These are phyloP conservation scores for Astraeus odoratus DNA, from an alignment of 768 basidiomycete genomes.

Conservation along the genomic window DNA sequence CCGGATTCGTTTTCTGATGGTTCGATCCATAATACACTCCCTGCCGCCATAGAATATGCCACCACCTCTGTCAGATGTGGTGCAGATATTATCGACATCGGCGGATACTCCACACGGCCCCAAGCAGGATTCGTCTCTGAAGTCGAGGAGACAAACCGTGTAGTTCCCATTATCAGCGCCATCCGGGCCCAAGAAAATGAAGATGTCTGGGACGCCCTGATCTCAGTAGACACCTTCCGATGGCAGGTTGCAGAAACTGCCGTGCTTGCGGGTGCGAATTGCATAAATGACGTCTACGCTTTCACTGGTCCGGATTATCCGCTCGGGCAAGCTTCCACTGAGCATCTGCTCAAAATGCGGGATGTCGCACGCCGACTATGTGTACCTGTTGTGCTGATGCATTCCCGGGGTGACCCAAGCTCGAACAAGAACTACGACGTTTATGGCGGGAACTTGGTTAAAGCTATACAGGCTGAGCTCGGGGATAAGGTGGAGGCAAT, in stretches of 20 bases:
- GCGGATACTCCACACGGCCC: slow-evolving; percentile 91
- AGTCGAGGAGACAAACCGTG: slow-evolving; percentile 66
- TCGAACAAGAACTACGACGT: slow-evolving; percentile 57
- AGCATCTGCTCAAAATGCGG: slow-evolving; percentile 55
- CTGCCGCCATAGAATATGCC: slow-evolving; percentile 50
- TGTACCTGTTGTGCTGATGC: slow-evolving; percentile 89
- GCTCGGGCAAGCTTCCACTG: slow-evolving; percentile 24
- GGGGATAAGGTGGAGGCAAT: slow-evolving; percentile 58
- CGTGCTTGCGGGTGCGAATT: slow-evolving; percentile 77
- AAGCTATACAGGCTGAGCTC: slow-evolving; percentile 66
- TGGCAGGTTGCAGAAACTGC: slow-evolving; percentile 67
- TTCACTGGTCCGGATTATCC: slow-evolving; percentile 60
- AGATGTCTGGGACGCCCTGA: slow-evolving; percentile 8
- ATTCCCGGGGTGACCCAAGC: slow-evolving; percentile 82
- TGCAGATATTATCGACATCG: slow-evolving; percentile 82
- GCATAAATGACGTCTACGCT: slow-evolving; percentile 89
- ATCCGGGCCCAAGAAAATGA: slow-evolving; percentile 35
- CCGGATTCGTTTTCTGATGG: slow-evolving; percentile 98
- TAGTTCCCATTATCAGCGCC: slow-evolving; percentile 61
- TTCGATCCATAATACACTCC: slow-evolving; percentile 43
- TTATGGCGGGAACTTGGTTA: slow-evolving; percentile 48
- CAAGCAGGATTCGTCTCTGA: slow-evolving; percentile 57
- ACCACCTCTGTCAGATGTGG: slow-evolving; percentile 43
- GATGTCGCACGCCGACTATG: slow-evolving; percentile 51
- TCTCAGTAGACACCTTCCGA: slow-evolving; percentile 26